Base-by-base conservation (phyloP, 129 eudicot genomes). In the Chrysanthemum seticuspe region DNA sequence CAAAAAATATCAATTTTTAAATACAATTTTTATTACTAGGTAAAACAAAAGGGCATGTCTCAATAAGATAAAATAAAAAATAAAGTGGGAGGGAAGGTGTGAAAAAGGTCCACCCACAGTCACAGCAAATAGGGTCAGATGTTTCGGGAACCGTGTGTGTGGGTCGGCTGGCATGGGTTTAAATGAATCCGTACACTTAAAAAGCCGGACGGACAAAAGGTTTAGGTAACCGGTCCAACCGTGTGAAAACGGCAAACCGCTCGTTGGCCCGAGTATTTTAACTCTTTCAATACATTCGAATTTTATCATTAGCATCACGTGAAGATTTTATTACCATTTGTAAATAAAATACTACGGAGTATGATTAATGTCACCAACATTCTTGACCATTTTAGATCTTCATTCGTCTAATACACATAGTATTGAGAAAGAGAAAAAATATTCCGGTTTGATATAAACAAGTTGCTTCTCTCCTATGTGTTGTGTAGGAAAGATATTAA, bases 221-320 rank as follows among this genome's bases (percentile, higher is more conserved):
- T 48, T 4, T 63, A 3, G 77, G 50, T 18, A 73, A 25, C 77
- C 70, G 53, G 70, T 50, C 40, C 78, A 16, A 50, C 11, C 11
- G 70, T 74, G 78, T 74, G 78, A 74, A 74, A 74, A 49, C 78
- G 77, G 78, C 78, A 62, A 74, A 74, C 70, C 70, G 70, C 78
- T 62, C 52, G 10, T 18, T 68, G 73, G 73, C 48, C n/a, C 56
- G n/a, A 44, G 4, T 47, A 18, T 31, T 27, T 62, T 50, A n/a
- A 10, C 45, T 36, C 27, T 69, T 69, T 68, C 23, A 40, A 40
- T 40, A 40, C 45, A 40, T 40, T 40, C 10, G 6, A 40, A 40
- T 40, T 40, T 40, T 40, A 40, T 40, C 45, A 40, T 40, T 6
- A 40, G 10, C 13, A 64, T 53, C 63, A 70, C 74, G 52, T 34